Conservation (phyloP, 768 basidiomycete genomes). For the Hericium erinaceus region DNA sequence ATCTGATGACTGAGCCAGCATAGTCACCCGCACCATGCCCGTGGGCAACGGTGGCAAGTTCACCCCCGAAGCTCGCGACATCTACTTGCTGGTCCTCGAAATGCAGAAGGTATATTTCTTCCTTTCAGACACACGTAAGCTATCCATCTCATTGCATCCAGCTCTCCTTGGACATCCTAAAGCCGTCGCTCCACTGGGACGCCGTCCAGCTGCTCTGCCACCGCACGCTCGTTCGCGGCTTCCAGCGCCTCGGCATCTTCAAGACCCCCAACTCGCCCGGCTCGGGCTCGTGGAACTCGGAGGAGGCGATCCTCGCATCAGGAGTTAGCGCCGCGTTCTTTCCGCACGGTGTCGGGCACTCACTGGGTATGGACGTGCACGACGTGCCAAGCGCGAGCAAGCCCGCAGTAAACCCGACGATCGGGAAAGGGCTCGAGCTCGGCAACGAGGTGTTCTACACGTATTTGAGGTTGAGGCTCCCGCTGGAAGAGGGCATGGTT, state of each 20-base stretch:
- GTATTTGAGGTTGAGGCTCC: constrained; percentile 71
- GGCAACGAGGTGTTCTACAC: constrained; percentile 62
- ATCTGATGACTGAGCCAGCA: constrained; percentile 20
- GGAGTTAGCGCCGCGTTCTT: constrained; percentile 84
- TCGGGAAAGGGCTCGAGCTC: constrained; percentile 22
- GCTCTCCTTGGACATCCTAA: constrained; percentile 61
- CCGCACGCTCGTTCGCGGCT: constrained; percentile 68
- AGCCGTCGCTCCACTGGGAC: constrained; percentile 87
- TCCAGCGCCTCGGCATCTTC: constrained; percentile 83
- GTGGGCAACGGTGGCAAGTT: constrained; percentile 93
- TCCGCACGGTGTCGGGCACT: constrained; percentile 90
- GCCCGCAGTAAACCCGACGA: constrained; percentile 48
- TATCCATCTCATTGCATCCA: constrained; percentile 19
- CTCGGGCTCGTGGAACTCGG: constrained; percentile 49
- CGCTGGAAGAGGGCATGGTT: constrained; percentile 73
- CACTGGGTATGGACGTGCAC: constrained; percentile 90
- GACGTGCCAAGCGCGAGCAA: constrained; percentile 82
- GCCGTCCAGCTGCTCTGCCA: constrained; percentile 79
- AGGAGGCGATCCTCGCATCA: constrained; percentile 61
- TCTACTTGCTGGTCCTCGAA: constrained; percentile 79
- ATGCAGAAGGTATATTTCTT: constrained; percentile 71
- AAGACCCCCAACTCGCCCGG: constrained; percentile 39
- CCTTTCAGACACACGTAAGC: constrained; percentile 1
- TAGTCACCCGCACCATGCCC: constrained; percentile 68
- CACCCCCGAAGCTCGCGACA: constrained; percentile 66